A percentile compares a stretch with the other conserved stretches of the same genome.
phyloP scores from a whole-genome alignment of 2,329 filamentous ascomycete genomes.

The Penicillium hordei region DNA sequence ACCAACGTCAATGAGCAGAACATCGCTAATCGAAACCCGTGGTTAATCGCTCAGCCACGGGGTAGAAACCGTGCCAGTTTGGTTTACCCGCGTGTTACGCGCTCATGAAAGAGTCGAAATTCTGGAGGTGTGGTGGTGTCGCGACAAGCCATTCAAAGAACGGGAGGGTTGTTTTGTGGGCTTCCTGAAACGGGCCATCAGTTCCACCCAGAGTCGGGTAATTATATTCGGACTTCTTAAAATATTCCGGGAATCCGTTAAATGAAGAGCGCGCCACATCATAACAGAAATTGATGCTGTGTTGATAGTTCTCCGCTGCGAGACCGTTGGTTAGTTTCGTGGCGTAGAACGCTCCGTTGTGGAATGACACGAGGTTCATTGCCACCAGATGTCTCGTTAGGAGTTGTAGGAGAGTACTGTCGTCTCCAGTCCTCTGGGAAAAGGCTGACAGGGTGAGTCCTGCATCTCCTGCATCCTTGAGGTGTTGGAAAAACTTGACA shows the following conservation, averaged over 20 bases:
- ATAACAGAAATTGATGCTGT: constrained; percentile 41
- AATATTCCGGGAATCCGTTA: constrained; percentile 34
- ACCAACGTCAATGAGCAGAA: constrained; percentile 27
- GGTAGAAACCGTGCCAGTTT: constrained; percentile 36
- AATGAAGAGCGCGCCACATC: constrained; percentile 38
- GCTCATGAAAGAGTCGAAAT: constrained; percentile 41
- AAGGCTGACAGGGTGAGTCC: constrained; percentile 30
- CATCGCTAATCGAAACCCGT: constrained; percentile 16
- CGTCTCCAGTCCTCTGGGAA: constrained; percentile 32
- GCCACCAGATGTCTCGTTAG: constrained; percentile 41
- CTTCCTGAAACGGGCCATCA: constrained; percentile 41
- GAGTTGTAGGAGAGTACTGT: constrained; percentile 31
- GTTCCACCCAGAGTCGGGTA: constrained; percentile 23
- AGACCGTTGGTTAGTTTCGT: constrained; percentile 36
- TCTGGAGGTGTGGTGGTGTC: constrained; percentile 36
- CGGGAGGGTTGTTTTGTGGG: constrained; percentile 36
- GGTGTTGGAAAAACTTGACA: constrained; percentile 37
- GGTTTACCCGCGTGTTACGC: constrained; percentile 41
- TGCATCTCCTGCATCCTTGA: constrained; percentile 27
- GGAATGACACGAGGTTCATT: constrained; percentile 37
- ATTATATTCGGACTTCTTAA: constrained; percentile 33
- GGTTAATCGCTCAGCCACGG: constrained; percentile 21
- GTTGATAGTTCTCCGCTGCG: constrained; percentile 37
- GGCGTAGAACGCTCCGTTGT: constrained; percentile 27
- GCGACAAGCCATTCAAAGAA: constrained; percentile 42